Conservation (phyloP, 768 basidiomycete species). For the Russula lepida region DNA sequence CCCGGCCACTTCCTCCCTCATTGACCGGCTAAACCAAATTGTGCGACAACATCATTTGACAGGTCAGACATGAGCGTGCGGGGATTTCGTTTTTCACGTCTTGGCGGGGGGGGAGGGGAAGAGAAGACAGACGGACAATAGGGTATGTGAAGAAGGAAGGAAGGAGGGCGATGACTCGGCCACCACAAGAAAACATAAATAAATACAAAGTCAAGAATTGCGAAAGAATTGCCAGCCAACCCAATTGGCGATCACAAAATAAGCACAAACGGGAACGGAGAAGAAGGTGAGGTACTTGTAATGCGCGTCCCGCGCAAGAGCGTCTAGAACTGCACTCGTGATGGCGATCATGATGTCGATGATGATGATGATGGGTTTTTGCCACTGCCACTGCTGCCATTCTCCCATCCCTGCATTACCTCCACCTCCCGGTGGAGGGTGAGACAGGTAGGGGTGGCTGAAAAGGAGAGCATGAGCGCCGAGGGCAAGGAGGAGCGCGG, state of each 20-base stretch:
- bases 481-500: constrained; percentile 7
- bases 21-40: neutral
- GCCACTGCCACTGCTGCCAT: neutral
- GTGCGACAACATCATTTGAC: neutral
- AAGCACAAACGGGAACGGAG: constrained; percentile 71
- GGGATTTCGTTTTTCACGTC: too few relatives aligned
- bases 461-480: constrained; percentile 15
- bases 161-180: too few relatives aligned
- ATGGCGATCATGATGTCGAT: neutral
- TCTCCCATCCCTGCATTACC: neutral
- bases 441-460: constrained; percentile 9
- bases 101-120: too few relatives aligned
- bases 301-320: constrained; percentile 63
- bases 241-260: constrained; percentile 97
- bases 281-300: constrained; percentile 85
- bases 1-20: neutral
- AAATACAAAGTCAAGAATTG: constrained; percentile 50
- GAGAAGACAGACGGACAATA: too few relatives aligned
- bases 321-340: constrained; percentile 41
- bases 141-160: neutral
- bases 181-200: too few relatives aligned
- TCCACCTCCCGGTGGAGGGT: neutral
- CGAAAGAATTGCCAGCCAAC: constrained; percentile 97
- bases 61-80: neutral
- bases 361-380: too few relatives aligned